Percentiles rank a stretch among this genome's conserved stretches.
Conservation (phyloP, 192 early-diverging fungal species). For the Geranomyces variabilis region DNA sequence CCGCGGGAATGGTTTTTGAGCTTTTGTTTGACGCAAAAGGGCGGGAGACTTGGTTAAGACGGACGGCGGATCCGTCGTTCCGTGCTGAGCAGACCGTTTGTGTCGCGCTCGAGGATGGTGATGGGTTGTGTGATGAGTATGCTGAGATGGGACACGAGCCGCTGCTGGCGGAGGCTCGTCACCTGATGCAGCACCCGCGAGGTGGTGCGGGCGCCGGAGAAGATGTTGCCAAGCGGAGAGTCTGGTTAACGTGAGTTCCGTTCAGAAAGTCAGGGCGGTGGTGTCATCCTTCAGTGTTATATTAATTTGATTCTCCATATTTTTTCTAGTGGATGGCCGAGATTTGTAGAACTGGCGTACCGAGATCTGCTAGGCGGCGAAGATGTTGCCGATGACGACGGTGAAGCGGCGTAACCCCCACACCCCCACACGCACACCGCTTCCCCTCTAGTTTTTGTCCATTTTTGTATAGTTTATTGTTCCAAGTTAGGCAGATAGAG, state of each 20-base stretch:
- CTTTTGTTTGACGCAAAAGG: conserved; percentile 58
- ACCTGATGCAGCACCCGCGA: too few relatives aligned
- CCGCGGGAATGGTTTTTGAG: conserved; percentile 55
- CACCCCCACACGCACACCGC: too few relatives aligned
- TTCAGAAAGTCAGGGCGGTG: too few relatives aligned
- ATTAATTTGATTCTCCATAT: not conserved
- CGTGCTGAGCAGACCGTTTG: conserved; percentile 54
- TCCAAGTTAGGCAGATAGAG: too few relatives aligned
- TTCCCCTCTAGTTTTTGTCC: too few relatives aligned
- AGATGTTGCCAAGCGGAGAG: conserved; percentile 1
- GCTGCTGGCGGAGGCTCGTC: too few relatives aligned
- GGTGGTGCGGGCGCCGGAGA: too few relatives aligned
- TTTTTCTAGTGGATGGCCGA: conserved; percentile 17
- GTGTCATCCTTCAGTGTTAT: too few relatives aligned
- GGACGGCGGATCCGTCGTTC: conserved; percentile 55
- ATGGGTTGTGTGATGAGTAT: conserved; percentile 13
- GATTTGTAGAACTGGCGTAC: conserved; percentile 19
- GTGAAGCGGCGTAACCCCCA: not conserved
- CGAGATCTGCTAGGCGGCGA: conserved; percentile 17
- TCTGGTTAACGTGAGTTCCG: not conserved
- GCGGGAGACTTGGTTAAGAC: conserved; percentile 50
- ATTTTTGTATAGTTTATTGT: too few relatives aligned
- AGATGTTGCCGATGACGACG: not conserved
- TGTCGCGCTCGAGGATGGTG: conserved; percentile 11
- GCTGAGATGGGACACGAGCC: not conserved